phyloP scores from a whole-genome alignment of 306 rosid genomes.

The Spatholobus suberectus region DNA sequence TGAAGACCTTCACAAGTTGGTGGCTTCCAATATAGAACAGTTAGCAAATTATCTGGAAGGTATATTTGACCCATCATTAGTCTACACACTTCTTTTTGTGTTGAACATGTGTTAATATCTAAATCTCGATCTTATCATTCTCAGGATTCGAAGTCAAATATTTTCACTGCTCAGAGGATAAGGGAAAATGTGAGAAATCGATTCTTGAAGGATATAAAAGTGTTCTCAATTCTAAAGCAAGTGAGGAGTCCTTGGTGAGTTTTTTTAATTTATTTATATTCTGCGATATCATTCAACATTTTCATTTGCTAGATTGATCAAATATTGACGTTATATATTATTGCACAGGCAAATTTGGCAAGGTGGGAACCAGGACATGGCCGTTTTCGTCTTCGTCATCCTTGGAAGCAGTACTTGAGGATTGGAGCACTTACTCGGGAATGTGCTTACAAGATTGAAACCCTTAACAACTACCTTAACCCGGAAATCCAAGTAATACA shows the following conservation, averaged over 20 bases:
- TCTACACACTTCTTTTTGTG: background rate
- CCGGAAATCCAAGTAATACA: conserved; percentile 60
- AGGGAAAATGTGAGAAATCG: conserved; percentile 49
- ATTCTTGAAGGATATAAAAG: conserved; percentile 65
- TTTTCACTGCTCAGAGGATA: conserved; percentile 55
- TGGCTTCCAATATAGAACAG: conserved; percentile 74
- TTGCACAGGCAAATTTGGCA: conserved; percentile 79
- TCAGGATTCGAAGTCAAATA: conserved; percentile 75
- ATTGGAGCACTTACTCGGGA: conserved; percentile 71
- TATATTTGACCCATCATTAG: background rate
- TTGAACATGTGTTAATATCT: background rate
- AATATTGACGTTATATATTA: background rate
- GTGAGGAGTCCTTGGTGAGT: conserved; percentile 75
- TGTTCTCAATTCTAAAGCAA: conserved; percentile 73
- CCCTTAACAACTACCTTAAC: conserved; percentile 58
- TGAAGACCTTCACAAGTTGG: conserved; percentile 74
- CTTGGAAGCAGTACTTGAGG: conserved; percentile 90
- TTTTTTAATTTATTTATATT: background rate
- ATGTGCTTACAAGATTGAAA: conserved; percentile 84
- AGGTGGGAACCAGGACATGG: conserved; percentile 99
- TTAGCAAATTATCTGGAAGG: conserved; percentile 81
- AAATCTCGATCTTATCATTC: background rate
- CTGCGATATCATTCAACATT: background rate
- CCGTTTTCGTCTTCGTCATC: conserved; percentile 69
- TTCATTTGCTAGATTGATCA: background rate